Evolutionary conservation across 345 rosid species (phyloP).

Genomic region (Brassica rapa): DNA sequence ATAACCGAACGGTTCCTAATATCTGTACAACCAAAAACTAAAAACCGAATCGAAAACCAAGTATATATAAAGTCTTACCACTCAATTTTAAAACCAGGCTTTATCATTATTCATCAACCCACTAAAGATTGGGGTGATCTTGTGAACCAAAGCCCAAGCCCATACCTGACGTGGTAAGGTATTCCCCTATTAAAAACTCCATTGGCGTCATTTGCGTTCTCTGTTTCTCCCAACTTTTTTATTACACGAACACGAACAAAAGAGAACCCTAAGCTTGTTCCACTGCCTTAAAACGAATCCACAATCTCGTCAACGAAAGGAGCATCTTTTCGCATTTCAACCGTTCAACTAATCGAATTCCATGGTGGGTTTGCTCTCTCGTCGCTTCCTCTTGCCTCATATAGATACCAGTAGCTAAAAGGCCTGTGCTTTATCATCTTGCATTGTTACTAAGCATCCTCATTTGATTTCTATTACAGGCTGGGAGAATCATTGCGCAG

Average conservation of each 20-base stretch:
- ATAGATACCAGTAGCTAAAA: background rate
- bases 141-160: background rate
- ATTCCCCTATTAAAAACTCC: background rate
- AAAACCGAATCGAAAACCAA: too few species aligned
- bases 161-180: slow-evolving; percentile 8
- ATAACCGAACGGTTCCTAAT: too few species aligned
- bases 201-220: slow-evolving; percentile 10
- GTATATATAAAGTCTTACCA: too few species aligned
- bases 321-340: background rate
- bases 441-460: background rate
- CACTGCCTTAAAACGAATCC: background rate
- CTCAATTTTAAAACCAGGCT: too few species aligned
- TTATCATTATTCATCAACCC: background rate
- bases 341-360: slow-evolving; percentile 8
- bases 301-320: background rate
- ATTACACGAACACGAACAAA: slow-evolving; percentile 18
- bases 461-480: slow-evolving; percentile 39
- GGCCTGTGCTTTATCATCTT: slow-evolving; percentile 4
- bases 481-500: slow-evolving; percentile 76
- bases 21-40: too few species aligned
- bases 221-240: background rate
- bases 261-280: slow-evolving; percentile 33
- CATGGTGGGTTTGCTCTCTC: slow-evolving; percentile 31
- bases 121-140: background rate
- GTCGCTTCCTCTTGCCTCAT: background rate